Percentiles rank a stretch among this genome's conserved stretches.
Conservation (phyloP, 169 alveolate species). For the Plasmodium gaboni region DNA sequence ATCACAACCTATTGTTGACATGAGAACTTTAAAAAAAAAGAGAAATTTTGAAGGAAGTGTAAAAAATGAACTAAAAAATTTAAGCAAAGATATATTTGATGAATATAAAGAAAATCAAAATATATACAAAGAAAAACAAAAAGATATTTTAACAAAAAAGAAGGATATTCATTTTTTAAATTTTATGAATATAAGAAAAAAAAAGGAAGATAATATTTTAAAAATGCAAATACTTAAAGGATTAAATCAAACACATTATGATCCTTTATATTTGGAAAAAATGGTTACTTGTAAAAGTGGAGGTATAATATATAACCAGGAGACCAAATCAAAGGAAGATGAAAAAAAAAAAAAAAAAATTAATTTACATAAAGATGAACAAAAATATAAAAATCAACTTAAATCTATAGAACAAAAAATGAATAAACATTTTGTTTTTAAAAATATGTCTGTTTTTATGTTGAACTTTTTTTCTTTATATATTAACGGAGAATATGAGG, state of each 20-base stretch:
- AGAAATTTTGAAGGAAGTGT: too few relatives aligned
- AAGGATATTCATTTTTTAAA: slow-evolving; percentile 1
- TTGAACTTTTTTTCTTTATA: slow-evolving; percentile 30
- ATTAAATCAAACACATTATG: slow-evolving; percentile 31
- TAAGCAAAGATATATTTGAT: not conserved
- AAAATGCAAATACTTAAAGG: slow-evolving; percentile 50
- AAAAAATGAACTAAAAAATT: too few relatives aligned
- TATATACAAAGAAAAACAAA: not conserved
- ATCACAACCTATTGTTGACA: too few relatives aligned
- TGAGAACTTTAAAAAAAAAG: too few relatives aligned
- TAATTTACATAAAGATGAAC: not conserved
- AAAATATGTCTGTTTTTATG: not conserved
- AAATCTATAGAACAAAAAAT: not conserved
- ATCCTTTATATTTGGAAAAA: slow-evolving; percentile 39
- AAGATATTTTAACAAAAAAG: not conserved
- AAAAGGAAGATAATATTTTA: slow-evolving; percentile 14
- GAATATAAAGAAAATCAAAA: not conserved
- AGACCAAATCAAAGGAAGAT: not conserved
- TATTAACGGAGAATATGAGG: slow-evolving; percentile 6
- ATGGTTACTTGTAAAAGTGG: slow-evolving; percentile 10
- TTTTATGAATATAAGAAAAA: slow-evolving; percentile 13
- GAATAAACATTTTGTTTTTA: not conserved
- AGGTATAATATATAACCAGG: too few relatives aligned
- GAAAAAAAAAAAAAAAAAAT: slow-evolving; percentile 4
- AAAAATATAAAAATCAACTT: not conserved